Conservation (phyloP, 2,329 filamentous ascomycete genomes). For the Aspergillus sp. region DNA sequence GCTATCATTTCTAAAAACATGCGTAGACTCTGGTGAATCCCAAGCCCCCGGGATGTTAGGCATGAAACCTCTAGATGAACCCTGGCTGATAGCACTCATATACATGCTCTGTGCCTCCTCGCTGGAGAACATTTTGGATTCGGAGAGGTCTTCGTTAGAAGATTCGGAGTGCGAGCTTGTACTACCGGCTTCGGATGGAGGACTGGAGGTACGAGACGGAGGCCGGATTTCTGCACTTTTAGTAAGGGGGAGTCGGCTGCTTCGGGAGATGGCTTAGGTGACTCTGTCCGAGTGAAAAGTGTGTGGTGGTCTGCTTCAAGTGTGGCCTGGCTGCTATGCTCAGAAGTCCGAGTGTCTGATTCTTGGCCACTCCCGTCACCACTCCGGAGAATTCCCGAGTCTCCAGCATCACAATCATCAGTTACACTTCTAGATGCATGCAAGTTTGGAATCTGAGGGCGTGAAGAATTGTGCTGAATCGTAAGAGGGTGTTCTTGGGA, state of each 20-base stretch:
- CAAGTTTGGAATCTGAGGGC: slow-evolving; percentile 11
- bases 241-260: background rate
- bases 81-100: slow-evolving; percentile 52
- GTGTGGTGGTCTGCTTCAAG: slow-evolving; percentile 1
- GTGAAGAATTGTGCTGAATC: slow-evolving; percentile 12
- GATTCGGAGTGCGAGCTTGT: slow-evolving; percentile 15
- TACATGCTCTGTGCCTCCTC: slow-evolving; percentile 50
- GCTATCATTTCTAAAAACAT: slow-evolving; percentile 3
- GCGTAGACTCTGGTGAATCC: slow-evolving; percentile 25
- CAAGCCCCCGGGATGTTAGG: slow-evolving; percentile 40
- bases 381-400: background rate
- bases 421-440: slow-evolving; percentile 2
- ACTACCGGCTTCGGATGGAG: slow-evolving; percentile 20
- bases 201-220: slow-evolving; percentile 8
- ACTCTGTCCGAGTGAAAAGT: background rate
- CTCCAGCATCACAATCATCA: slow-evolving; percentile 3
- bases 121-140: slow-evolving; percentile 44
- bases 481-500: slow-evolving; percentile 1
- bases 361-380: background rate
- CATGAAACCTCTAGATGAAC: slow-evolving; percentile 23
- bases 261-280: background rate
- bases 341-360: background rate
- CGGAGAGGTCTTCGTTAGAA: slow-evolving; percentile 36
- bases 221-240: slow-evolving; percentile 1
- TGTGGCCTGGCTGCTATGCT: slow-evolving; percentile 3